Evolutionary conservation across 192 early-diverging fungal genomes (phyloP).

Genomic region (Rhizophlyctis rosea): DNA sequence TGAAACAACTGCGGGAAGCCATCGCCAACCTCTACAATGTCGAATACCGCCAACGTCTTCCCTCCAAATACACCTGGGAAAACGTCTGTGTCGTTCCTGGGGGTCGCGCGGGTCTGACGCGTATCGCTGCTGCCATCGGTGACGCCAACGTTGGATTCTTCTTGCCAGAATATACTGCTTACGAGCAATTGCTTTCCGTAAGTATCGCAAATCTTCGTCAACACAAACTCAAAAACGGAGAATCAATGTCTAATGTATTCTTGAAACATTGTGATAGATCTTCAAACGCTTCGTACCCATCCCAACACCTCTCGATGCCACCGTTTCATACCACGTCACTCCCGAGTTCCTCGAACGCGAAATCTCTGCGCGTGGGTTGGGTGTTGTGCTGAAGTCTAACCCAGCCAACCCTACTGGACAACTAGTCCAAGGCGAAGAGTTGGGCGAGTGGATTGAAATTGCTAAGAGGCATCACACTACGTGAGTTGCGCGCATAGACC

Average conservation of each 20-base stretch:
- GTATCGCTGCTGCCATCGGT: slow-evolving; percentile 48
- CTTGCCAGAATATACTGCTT: slow-evolving; percentile 45
- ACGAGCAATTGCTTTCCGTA: slow-evolving; percentile 24
- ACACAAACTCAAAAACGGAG: no score
- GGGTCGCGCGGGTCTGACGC: slow-evolving; percentile 53
- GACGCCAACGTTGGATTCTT: slow-evolving; percentile 57
- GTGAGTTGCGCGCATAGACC: slow-evolving; percentile 46
- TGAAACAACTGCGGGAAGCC: slow-evolving; percentile 38
- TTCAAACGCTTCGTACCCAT: slow-evolving; percentile 55
- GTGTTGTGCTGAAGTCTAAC: slow-evolving; percentile 50
- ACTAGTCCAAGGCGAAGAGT: slow-evolving; percentile 41
- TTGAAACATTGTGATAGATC: slow-evolving; percentile 37
- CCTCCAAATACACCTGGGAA: slow-evolving; percentile 46
- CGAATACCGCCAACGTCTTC: slow-evolving; percentile 39
- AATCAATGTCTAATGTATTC: no score
- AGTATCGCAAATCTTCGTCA: no score
- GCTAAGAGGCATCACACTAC: slow-evolving; percentile 41
- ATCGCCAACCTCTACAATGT: slow-evolving; percentile 53
- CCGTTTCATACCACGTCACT: slow-evolving; percentile 45
- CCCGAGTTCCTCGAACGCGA: slow-evolving; percentile 39
- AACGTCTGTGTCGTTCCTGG: slow-evolving; percentile 60
- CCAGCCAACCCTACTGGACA: slow-evolving; percentile 55
- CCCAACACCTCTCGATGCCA: slow-evolving; percentile 47
- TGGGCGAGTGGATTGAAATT: slow-evolving; percentile 37
- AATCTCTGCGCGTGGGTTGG: slow-evolving; percentile 43